Conservation (phyloP, 768 basidiomycete species). For the Daedalea quercina region DNA sequence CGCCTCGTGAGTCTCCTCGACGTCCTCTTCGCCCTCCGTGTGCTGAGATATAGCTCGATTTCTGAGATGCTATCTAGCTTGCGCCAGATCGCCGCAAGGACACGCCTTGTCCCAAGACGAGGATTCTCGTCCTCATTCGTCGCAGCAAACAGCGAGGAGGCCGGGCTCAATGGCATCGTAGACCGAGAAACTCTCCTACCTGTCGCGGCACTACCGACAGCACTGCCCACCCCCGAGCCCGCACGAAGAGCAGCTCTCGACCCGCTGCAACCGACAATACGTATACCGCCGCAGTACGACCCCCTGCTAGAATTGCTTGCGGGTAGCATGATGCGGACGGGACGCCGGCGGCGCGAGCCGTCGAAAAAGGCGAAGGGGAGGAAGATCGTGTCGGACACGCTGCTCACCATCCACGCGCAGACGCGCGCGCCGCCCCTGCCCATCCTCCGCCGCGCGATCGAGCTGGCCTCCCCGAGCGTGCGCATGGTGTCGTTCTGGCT, state of each 20-base stretch:
- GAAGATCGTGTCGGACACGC: conserved; percentile 62
- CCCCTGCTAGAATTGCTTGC: conserved; percentile 68
- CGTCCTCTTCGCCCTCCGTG: no score
- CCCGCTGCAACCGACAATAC: conserved; percentile 16
- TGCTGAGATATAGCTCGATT: neutral
- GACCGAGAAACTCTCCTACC: neutral
- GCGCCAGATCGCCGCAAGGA: neutral
- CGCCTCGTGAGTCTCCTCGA: no score
- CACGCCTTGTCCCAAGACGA: neutral
- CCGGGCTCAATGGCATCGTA: neutral
- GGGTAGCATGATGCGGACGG: conserved; percentile 53
- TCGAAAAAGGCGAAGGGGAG: no score
- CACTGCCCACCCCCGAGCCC: neutral
- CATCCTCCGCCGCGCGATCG: conserved; percentile 68
- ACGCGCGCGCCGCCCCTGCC: conserved; percentile 78
- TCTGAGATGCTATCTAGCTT: neutral
- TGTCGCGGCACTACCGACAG: neutral
- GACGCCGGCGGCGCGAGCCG: conserved; percentile 61
- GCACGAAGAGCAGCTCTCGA: neutral
- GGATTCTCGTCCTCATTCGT: neutral
- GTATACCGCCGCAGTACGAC: conserved; percentile 70
- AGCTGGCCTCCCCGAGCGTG: conserved; percentile 65
- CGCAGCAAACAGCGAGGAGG: neutral
- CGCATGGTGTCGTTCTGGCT: conserved; percentile 46
- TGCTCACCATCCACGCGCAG: conserved; percentile 65